These are phyloP conservation scores for Paulownia fortunei DNA, from an alignment of 257 asterid genomes.

Conservation along the genomic window DNA sequence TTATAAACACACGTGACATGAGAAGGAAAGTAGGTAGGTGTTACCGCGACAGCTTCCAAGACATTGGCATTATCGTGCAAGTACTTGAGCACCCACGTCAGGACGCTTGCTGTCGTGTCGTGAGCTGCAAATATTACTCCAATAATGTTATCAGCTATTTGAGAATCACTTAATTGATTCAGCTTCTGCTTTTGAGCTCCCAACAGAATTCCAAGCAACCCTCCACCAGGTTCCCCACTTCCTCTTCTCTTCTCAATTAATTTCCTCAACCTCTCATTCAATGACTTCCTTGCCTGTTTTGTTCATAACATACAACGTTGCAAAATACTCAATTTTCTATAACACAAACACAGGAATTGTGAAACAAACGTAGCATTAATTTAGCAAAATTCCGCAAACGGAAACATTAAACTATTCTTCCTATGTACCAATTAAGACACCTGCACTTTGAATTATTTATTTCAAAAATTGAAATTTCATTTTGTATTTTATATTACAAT, in stretches of 20 bases:
- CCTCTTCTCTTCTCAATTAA: slow-evolving; percentile 59
- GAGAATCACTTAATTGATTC: slow-evolving; percentile 53
- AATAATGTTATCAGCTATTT: slow-evolving; percentile 71
- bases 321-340: too few relatives aligned
- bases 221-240: slow-evolving; percentile 39
- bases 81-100: slow-evolving; percentile 77
- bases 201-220: slow-evolving; percentile 55
- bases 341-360: neutral
- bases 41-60: slow-evolving; percentile 56
- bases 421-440: too few relatives aligned
- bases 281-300: slow-evolving; percentile 58
- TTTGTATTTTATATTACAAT: too few relatives aligned
- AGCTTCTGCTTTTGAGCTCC: slow-evolving; percentile 53
- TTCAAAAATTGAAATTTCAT: too few relatives aligned
- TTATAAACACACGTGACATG: slow-evolving; percentile 11
- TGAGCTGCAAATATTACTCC: slow-evolving; percentile 83
- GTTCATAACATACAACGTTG: neutral
- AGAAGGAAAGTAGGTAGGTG: neutral
- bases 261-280: slow-evolving; percentile 47
- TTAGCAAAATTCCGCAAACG: too few relatives aligned
- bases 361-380: too few relatives aligned
- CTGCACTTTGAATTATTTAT: too few relatives aligned
- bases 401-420: too few relatives aligned
- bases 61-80: slow-evolving; percentile 57
- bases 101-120: slow-evolving; percentile 73